A percentile compares a stretch with the other conserved stretches of the same genome.
These are phyloP conservation scores for Colletotrichum musae DNA, from an alignment of 2,329 filamentous ascomycete genomes.

Conservation along the genomic window DNA sequence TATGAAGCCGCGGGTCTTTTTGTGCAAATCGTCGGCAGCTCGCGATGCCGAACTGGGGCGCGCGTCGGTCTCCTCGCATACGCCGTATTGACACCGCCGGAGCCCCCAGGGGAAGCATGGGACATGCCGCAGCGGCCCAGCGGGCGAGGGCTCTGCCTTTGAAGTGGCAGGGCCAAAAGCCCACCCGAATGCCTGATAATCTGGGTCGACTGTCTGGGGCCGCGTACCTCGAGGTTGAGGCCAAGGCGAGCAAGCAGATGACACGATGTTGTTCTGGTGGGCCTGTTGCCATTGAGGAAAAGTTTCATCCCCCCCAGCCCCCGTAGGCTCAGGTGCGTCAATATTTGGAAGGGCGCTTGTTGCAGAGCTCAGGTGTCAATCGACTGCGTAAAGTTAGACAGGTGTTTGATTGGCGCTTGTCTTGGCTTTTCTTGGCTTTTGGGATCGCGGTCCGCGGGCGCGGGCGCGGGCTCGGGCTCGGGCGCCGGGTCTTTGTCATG, in stretches of 20 bases:
- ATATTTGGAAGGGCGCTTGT: constrained; percentile 22
- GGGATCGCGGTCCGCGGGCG: constrained; percentile 21
- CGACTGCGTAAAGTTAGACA: not conserved
- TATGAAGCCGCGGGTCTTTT: constrained; percentile 31
- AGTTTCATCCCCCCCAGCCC: not conserved
- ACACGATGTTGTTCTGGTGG: constrained; percentile 7
- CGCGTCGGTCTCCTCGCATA: constrained; percentile 13
- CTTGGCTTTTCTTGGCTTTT: constrained; percentile 33
- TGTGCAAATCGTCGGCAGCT: constrained; percentile 37
- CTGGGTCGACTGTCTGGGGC: not conserved
- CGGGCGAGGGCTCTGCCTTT: not conserved
- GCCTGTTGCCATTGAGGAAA: not conserved
- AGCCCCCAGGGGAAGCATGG: constrained; percentile 1
- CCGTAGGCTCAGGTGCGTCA: not conserved
- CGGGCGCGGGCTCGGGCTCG: constrained; percentile 26
- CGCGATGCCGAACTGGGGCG: constrained; percentile 25
- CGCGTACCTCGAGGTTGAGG: constrained; percentile 3
- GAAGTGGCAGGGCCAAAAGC: not conserved
- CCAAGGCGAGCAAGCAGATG: constrained; percentile 15
- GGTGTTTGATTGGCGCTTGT: constrained; percentile 27
- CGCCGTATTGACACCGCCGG: constrained; percentile 27
- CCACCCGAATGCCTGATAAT: constrained; percentile 9
- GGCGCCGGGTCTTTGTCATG: constrained; percentile 15
- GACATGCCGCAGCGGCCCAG: not conserved
- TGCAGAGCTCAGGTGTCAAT: not conserved